Conservation (phyloP, 192 early-diverging fungal genomes). For the Funneliformis mosseae region DNA sequence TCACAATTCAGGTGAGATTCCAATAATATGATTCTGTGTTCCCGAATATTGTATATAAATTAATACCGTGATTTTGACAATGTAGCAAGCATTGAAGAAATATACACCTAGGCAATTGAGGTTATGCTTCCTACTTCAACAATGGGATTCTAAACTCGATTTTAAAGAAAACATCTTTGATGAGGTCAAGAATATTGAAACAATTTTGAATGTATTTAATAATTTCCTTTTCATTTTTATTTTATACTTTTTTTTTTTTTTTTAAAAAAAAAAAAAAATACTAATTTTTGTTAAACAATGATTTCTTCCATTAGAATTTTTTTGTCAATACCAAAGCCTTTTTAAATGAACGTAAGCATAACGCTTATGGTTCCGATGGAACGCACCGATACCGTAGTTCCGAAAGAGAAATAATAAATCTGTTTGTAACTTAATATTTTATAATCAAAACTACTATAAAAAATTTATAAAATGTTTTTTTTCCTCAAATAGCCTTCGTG, state of each 20-base stretch:
- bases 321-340: conserved; percentile 81
- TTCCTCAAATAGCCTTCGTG: conserved; percentile 48
- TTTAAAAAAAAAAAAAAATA: too few relatives aligned
- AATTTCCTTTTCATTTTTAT: background rate
- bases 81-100: conserved; percentile 72
- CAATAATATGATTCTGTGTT: conserved; percentile 5
- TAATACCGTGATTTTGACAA: background rate
- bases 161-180: conserved; percentile 76
- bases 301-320: conserved; percentile 90
- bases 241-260: background rate
- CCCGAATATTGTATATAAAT: background rate
- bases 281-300: too few relatives aligned
- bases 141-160: conserved; percentile 87
- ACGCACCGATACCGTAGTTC: conserved; percentile 70
- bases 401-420: conserved; percentile 72
- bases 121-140: conserved; percentile 83
- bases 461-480: too few relatives aligned
- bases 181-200: conserved; percentile 79
- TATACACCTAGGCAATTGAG: conserved; percentile 86
- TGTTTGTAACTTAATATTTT: conserved; percentile 42
- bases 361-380: conserved; percentile 59
- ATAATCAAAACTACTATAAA: background rate
- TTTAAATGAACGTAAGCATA: conserved; percentile 62
- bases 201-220: conserved; percentile 65
- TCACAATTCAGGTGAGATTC: conserved; percentile 71